Base-by-base conservation (phyloP, 2,329 filamentous ascomycete species). In the Aureobasidium subglaciale region DNA sequence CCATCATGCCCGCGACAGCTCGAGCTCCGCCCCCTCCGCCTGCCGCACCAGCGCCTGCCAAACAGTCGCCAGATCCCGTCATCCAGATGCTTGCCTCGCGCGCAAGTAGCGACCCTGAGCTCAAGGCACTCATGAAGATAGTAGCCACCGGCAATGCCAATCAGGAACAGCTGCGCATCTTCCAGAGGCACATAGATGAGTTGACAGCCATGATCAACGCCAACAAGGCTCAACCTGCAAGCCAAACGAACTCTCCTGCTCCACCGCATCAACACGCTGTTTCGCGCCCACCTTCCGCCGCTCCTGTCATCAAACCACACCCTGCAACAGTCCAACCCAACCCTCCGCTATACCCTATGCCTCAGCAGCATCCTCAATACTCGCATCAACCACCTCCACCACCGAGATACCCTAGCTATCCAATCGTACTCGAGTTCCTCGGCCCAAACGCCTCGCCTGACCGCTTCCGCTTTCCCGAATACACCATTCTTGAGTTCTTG, bases 91-190 rank as follows among this genome's bases (percentile, higher is more conserved):
- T 93, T 24, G 88, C 88, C 0, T 85, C 88, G 63, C 82, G 83
- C 60, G 88, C 88, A 6, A 87, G 86, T 0, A 83, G 81, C 24
- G 86, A 93, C 65, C 79, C 83, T 0, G 78, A 86, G 55, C 74
- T 93, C 9, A 85, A 90, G 56, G 83, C 86, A 32, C 75, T 93
- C 0, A 93, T 93, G 88, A 89, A 89, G 67, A 82, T 88, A 53
- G 88, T 93, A 0, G 88, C 88, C 0, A 83, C 85, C 25, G 88
- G 88, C 1, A 80, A 85, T 61, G 88, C 88, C 0, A 83, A 81
- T 11, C 79, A 82, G 34, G 80, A 83, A 13, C 87, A 93, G 66
- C 72, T 93, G 11, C 82, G 83, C 43, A 81, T 84, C 59, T 93
- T 93, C 62, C 88, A 93, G 66, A 79, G 78, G 46, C 88, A 93